phyloP scores from a whole-genome alignment of 2,329 filamentous ascomycete species.

The Septoria linicola region DNA sequence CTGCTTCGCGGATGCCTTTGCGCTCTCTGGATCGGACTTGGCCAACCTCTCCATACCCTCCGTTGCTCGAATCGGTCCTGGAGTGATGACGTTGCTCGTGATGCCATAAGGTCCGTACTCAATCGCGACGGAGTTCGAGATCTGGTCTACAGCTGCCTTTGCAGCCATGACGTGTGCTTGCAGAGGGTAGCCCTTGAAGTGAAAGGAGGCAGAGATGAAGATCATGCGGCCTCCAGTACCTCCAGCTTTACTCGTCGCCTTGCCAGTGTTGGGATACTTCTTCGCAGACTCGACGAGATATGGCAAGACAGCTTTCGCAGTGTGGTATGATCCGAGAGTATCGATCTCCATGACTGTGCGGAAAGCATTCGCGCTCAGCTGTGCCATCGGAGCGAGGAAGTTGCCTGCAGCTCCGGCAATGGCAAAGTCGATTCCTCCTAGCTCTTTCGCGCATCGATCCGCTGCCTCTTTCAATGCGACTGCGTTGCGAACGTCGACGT shows the following conservation, averaged over 20 bases:
- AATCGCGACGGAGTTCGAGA: slow-evolving; percentile 75
- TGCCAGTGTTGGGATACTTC: slow-evolving; percentile 60
- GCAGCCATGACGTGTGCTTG: slow-evolving; percentile 89
- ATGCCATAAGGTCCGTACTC: slow-evolving; percentile 88
- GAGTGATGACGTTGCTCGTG: slow-evolving; percentile 83
- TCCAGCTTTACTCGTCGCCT: slow-evolving; percentile 28
- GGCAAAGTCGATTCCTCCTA: slow-evolving; percentile 87
- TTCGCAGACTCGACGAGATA: slow-evolving; percentile 73
- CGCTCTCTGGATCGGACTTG: slow-evolving; percentile 34
- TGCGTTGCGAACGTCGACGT: slow-evolving; percentile 64
- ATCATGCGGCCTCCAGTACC: slow-evolving; percentile 77
- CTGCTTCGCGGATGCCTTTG: slow-evolving; percentile 33
- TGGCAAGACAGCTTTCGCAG: slow-evolving; percentile 84
- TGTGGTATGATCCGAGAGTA: slow-evolving; percentile 90
- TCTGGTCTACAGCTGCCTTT: slow-evolving; percentile 85
- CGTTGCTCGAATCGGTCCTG: slow-evolving; percentile 80
- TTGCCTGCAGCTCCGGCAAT: slow-evolving; percentile 96
- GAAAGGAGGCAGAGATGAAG: slow-evolving; percentile 86
- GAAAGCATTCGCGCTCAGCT: slow-evolving; percentile 84
- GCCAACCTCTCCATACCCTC: slow-evolving; percentile 58
- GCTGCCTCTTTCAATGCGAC: slow-evolving; percentile 71
- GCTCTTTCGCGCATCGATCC: slow-evolving; percentile 73
- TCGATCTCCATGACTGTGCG: slow-evolving; percentile 96
- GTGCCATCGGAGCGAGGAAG: slow-evolving; percentile 82
- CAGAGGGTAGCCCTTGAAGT: slow-evolving; percentile 81